Base-by-base conservation (phyloP, 176 grass and related monocot genomes). In the Saccharum officinarum region DNA sequence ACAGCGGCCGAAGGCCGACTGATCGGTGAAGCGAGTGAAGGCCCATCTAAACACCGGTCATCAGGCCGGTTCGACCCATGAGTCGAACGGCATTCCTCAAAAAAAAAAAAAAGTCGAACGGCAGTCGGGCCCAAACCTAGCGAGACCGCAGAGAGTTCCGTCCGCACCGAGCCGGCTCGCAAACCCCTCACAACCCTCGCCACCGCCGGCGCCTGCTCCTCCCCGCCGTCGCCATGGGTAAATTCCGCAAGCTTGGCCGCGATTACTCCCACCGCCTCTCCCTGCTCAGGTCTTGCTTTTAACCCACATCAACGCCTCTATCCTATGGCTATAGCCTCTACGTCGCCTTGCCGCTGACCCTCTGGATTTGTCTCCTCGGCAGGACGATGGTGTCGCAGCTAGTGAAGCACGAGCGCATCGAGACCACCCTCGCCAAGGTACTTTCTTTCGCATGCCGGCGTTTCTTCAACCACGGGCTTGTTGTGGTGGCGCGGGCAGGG, bases 381-480 rank as follows among this genome's bases (percentile, higher is more conserved):
- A 99, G 97, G 89, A 99, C 93, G 52, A 99, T 99, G 97, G 97
- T 99, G 36, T 99, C 93, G 41, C 92, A 99, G 86, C 87, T 99
- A 66, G 92, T 99, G 84, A 99, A 96, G 93, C 97, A 99, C 77
- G 97, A 99, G 87, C 93, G 97, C 15, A 96, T 99, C 39, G 93
- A 96, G 78, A 96, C 93, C 41, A 94, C 97, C 67, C 76, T 99
- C 7, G 86, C 93, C 1, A 99, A 99, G 97, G 93, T 94, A 72
- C 33, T 78, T 9, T 12, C 1, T 45, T 45, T 59, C 26, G 26
- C 33, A 12, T 20, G 15, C 66, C 23, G 39, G 40, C 39, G 31
- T 87, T 83, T 91, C 22, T 3, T 76, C 49, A 16, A 40, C 8
- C 20, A 40, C 15, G n/a, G n/a, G 8, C 42, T 69, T 42, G 45